Percentiles rank a stretch among this genome's conserved stretches.
These are phyloP conservation scores for Boletus fagicola DNA, from an alignment of 768 basidiomycete genomes.

Conservation along the genomic window DNA sequence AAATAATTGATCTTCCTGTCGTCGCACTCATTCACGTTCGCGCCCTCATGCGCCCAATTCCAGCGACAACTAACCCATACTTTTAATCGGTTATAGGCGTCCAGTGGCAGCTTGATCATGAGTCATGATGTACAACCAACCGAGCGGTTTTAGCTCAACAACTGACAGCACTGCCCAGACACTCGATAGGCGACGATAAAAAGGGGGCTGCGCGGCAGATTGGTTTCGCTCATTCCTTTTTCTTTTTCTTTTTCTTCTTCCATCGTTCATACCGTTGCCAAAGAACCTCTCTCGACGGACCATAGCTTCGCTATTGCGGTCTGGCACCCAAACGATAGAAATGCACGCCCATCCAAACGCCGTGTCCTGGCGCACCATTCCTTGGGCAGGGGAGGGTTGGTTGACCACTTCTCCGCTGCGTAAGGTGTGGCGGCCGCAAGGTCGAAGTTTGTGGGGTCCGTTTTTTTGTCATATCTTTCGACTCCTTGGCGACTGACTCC, in stretches of 20 bases:
- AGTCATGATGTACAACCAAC: background rate
- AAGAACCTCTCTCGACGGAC: background rate
- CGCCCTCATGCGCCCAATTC: background rate
- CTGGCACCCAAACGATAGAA: background rate
- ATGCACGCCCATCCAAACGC: background rate
- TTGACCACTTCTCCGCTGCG: background rate
- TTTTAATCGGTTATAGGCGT: background rate
- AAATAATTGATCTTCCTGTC: background rate
- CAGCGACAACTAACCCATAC: background rate
- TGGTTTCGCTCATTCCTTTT: too few species aligned
- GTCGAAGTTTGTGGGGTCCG: background rate
- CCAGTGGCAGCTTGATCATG: too few species aligned
- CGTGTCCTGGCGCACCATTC: background rate
- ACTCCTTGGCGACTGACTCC: background rate
- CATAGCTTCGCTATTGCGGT: background rate
- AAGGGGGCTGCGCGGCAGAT: background rate
- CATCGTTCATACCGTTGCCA: too few species aligned
- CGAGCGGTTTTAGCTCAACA: background rate
- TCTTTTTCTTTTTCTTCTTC: too few species aligned
- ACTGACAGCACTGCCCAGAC: too few species aligned
- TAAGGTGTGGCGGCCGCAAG: background rate
- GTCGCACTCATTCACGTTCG: background rate
- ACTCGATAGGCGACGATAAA: background rate
- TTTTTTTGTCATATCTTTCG: background rate
- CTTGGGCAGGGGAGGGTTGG: background rate